Conservation (phyloP, 75 land plant genomes). For the Cunninghamia lanceolata region DNA sequence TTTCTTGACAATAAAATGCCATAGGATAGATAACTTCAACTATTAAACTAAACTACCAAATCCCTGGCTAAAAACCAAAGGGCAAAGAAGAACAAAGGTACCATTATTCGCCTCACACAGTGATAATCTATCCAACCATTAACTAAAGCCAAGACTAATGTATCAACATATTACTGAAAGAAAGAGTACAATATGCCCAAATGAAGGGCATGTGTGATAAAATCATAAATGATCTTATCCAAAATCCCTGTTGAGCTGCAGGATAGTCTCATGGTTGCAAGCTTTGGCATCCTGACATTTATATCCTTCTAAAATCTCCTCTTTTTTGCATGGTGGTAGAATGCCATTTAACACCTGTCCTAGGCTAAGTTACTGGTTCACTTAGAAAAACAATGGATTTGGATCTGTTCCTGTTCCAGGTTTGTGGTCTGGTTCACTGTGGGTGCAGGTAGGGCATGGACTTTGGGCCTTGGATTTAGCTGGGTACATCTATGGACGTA, state of each 20-base stretch:
- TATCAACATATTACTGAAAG: no score
- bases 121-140: neutral
- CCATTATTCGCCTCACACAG: no score
- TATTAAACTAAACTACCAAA: neutral
- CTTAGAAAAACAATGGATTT: neutral
- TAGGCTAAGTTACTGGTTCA: no score
- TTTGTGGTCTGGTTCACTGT: neutral
- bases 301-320: neutral
- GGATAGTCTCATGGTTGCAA: neutral
- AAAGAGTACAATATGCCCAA: neutral
- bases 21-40: neutral
- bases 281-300: neutral
- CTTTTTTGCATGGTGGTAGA: neutral
- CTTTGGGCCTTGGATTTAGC: no score
- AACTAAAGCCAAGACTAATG: no score
- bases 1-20: neutral
- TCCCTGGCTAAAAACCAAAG: neutral
- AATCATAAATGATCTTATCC: no score
- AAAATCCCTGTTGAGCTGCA: neutral
- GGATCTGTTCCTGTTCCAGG: neutral
- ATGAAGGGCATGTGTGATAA: neutral
- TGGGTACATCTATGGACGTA: no score
- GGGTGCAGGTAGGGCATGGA: no score
- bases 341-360: neutral
- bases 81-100: neutral